phyloP scores from a whole-genome alignment of 2,329 filamentous ascomycete genomes.

The Diaporthe sp. region DNA sequence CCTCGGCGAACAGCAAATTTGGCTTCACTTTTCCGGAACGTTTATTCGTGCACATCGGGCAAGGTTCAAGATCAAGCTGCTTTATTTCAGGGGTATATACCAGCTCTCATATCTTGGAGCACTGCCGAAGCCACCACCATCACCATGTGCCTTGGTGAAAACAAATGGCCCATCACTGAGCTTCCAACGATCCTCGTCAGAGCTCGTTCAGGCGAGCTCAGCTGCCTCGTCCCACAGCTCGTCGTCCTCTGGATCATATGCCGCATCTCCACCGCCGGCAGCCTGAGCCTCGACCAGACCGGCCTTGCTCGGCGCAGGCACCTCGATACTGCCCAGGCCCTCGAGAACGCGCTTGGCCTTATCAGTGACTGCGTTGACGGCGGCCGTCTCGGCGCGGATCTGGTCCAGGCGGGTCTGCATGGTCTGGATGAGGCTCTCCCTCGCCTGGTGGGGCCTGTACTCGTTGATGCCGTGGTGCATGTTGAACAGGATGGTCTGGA shows the following conservation, averaged over 20 bases:
- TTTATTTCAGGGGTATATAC: slow-evolving; percentile 22
- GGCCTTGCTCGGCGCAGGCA: slow-evolving; percentile 39
- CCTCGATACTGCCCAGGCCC: slow-evolving; percentile 70
- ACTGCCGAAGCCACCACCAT: neutral
- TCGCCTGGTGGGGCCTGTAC: slow-evolving; percentile 91
- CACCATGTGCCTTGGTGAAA: neutral
- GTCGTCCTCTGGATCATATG: neutral
- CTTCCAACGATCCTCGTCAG: neutral
- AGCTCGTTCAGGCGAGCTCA: neutral
- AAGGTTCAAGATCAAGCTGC: neutral
- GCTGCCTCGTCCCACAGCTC: slow-evolving; percentile 32
- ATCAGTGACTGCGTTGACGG: slow-evolving; percentile 74
- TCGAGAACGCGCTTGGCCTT: slow-evolving; percentile 81
- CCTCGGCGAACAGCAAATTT: neutral
- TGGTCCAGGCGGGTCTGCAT: slow-evolving; percentile 87
- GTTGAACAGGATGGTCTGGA: slow-evolving; percentile 88
- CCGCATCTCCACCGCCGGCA: neutral
- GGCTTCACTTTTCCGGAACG: neutral
- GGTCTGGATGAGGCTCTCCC: slow-evolving; percentile 86
- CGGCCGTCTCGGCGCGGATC: slow-evolving; percentile 79
- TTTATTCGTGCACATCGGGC: neutral
- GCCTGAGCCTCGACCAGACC: neutral
- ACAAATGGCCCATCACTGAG: neutral
- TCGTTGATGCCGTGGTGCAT: slow-evolving; percentile 94
- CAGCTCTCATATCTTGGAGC: neutral